A percentile compares a stretch with the other conserved stretches of the same genome.
phyloP scores from a whole-genome alignment of 1,139 yeast species.

The Oligophagozyma castellii region DNA sequence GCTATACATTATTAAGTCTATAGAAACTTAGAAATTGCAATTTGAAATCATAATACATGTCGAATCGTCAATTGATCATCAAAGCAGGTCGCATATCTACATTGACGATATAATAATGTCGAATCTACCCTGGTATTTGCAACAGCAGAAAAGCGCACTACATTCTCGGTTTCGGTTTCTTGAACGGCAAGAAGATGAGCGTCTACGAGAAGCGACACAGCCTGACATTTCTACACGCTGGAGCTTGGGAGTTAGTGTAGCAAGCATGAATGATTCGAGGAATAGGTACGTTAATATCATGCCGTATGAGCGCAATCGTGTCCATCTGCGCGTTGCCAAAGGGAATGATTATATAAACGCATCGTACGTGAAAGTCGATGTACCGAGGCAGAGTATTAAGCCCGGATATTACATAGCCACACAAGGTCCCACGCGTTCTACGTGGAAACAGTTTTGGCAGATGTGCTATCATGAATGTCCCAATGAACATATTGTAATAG shows the following conservation, averaged over 20 bases:
- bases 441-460: conserved; percentile 71
- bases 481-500: conserved; percentile 40
- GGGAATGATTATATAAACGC: conserved; percentile 37
- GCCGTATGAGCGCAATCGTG: conserved; percentile 48
- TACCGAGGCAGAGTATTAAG: conserved; percentile 13
- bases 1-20: too few species aligned
- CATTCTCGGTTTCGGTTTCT: conserved; percentile 19
- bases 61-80: too few species aligned
- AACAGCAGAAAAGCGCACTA: conserved; percentile 15
- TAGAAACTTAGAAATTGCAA: too few species aligned
- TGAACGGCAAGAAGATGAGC: conserved; percentile 23
- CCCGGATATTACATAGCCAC: conserved; percentile 37
- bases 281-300: conserved; percentile 44
- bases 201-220: conserved; percentile 25
- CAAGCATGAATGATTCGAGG: conserved; percentile 23
- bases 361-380: conserved; percentile 24
- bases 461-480: conserved; percentile 48
- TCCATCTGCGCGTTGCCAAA: conserved; percentile 26
- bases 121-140: conserved; percentile 18
- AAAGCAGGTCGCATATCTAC: too few species aligned
- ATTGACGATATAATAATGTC: conserved; percentile 1
- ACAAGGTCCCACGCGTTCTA: conserved; percentile 57
- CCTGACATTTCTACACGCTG: conserved; percentile 18
- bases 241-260: conserved; percentile 22
- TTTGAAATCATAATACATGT: too few species aligned